Evolutionary conservation across 1,139 yeast species (phyloP), one percentile per base, ranked within the genome.

Genomic region (Hemisphaericaspora xylofermentans): DNA sequence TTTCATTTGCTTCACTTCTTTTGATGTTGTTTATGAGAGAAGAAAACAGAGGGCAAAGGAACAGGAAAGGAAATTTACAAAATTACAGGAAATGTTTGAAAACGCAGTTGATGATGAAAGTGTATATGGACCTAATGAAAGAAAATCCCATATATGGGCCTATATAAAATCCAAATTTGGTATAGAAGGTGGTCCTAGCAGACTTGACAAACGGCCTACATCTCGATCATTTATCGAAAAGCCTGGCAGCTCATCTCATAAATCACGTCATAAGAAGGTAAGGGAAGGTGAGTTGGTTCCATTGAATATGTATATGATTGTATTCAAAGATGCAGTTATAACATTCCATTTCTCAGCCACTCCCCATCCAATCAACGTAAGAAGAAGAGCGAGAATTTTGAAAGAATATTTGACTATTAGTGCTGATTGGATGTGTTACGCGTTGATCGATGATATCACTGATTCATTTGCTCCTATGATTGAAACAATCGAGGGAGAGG

Each of bases 401-500:
- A 77, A 85, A 48, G 98, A 93, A 59, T 93, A 91, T 56, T 71
- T 93, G 47, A 87, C 88, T 2, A 96, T 93, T 4, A 80, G 94
- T 1, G 82, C 97, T 0, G 98, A 93, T 62, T 93, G 98, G 98
- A 84, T 93, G 38, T 93, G 96, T 3, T 93, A 93, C 65, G 98
- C 98, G 0, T 70, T 93, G 49, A 89, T 93, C 56, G 98, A 93
- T 68, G 98, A 93, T 60, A 88, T 93, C 48, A 91, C 98, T 1
- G 98, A 93, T 69, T 94, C 95, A 0, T 93, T 88, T 71, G 98
- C 95, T 0, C 98, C 98, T 1, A 82, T 93, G 83, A 91, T 93
- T 50, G 95, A 88, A 45, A 80, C 93, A 36, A 88, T 93, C 40
- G 98, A 93, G 58, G 88, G 84, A 42, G 98, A 93, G 54, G 95